Conservation (phyloP, 108 stramenopile genomes). For the Cyclotella cryptica region DNA sequence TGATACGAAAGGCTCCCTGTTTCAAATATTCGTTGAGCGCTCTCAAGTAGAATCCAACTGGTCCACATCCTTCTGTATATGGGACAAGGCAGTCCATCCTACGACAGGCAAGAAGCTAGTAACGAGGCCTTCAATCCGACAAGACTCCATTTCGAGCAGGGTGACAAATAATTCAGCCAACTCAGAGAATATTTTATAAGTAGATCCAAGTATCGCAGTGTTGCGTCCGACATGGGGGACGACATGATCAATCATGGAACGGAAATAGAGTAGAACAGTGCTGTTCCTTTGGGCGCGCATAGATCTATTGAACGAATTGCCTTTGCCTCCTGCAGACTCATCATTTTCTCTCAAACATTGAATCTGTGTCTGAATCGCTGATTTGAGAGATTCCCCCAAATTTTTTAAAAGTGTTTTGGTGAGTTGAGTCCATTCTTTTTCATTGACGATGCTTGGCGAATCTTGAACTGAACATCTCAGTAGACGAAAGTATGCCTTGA, state of each 20-base stretch:
- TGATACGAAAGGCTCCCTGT: slow-evolving; percentile 5
- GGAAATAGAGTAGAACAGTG: slow-evolving; percentile 15
- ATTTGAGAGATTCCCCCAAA: slow-evolving; percentile 22
- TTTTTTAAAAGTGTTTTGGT: slow-evolving; percentile 18
- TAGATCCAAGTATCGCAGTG: slow-evolving; percentile 11
- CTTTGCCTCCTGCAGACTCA: not conserved
- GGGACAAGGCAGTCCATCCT: slow-evolving; percentile 25
- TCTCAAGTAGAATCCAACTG: slow-evolving; percentile 13
- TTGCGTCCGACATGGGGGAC: slow-evolving; percentile 1
- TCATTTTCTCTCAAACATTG: not conserved
- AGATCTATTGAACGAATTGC: not conserved
- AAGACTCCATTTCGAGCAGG: slow-evolving; percentile 21
- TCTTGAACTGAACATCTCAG: slow-evolving; percentile 5
- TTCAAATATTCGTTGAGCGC: slow-evolving; percentile 18
- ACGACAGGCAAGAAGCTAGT: slow-evolving; percentile 16
- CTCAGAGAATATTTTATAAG: slow-evolving; percentile 27
- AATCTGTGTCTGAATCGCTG: slow-evolving; percentile 19
- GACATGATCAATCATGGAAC: slow-evolving; percentile 12
- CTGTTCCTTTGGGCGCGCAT: slow-evolving; percentile 5
- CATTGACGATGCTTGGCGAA: not conserved
- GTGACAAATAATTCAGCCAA: slow-evolving; percentile 22
- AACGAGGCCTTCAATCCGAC: slow-evolving; percentile 6
- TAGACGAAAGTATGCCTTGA: slow-evolving; percentile 30
- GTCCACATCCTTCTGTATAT: slow-evolving; percentile 23
- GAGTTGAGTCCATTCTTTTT: slow-evolving; percentile 12